Base-by-base conservation (phyloP, 352 stramenopile genomes). In the Albugo laibachii region DNA sequence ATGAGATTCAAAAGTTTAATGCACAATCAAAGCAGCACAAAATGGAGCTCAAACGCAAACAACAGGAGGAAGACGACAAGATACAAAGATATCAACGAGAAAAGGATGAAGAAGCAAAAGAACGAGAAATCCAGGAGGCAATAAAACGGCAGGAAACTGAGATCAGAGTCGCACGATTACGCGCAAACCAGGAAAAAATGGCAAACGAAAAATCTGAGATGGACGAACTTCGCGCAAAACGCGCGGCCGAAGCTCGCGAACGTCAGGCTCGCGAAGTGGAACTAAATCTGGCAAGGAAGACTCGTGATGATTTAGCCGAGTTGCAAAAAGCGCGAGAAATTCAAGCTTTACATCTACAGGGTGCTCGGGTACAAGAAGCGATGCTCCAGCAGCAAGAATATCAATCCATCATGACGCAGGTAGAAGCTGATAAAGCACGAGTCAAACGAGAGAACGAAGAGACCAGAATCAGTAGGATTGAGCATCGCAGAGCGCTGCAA, bases 191-290 rank as follows among this genome's bases (percentile, higher is more conserved):
- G 53, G 79, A 94, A 57, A 87, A 87, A 48, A 79, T 82, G 62
- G 73, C 76, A 14, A 86, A 89, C 48, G 69, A 82, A 31, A 83
- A 85, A 45, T 69, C 76, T 13, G 84, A 96, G 56, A 65, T 97
- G 15, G 83, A 95, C 55, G 88, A 96, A 50, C 49, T 97, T 2
- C 75, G 83, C n/a, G 86, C 83, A 31, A 85, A 92, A 45, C 76
- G 88, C 34, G 84, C 83, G 8, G 72, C 74, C 5, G 88, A 97
- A 61, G 82, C 78, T 15, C 66, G 74, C 13, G 85, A 97, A 47
- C 71, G 85, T 36, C 73, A 88, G 27, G 83, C 82, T 11, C 70
- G 83, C 16, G 68, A 94, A 53, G 74, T 77, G 1, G 83, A 95
- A 51, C 49, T 93, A 20, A 56, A 68, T 27, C 56, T 93, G 37